These are phyloP conservation scores for Phaeotremella skinneri DNA, from an alignment of 768 basidiomycete species.

Conservation along the genomic window DNA sequence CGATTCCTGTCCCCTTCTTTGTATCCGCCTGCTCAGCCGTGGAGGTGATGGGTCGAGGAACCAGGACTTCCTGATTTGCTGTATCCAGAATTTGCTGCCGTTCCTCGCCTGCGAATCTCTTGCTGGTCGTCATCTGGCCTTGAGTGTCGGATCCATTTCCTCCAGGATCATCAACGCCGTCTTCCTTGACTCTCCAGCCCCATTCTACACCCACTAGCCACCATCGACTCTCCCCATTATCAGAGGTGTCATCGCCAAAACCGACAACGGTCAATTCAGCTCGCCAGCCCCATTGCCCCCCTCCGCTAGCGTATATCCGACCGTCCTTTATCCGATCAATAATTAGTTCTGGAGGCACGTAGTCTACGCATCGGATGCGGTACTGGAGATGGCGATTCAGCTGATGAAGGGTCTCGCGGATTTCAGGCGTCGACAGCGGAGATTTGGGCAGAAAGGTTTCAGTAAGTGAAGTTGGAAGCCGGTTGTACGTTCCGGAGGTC, in stretches of 20 bases:
- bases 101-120: constrained; percentile 32
- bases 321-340: constrained; percentile 48
- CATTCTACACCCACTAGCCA: constrained; percentile 75
- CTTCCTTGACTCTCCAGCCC: constrained; percentile 68
- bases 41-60: constrained; percentile 15
- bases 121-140: constrained; percentile 7
- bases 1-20: neutral
- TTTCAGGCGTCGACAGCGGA: constrained; percentile 66
- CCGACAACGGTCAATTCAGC: constrained; percentile 36
- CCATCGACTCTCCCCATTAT: constrained; percentile 57
- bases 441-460: constrained; percentile 68
- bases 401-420: constrained; percentile 64
- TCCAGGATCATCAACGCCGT: constrained; percentile 73
- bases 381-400: constrained; percentile 77
- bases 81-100: constrained; percentile 37
- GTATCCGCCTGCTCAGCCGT: neutral
- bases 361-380: constrained; percentile 73
- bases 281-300: constrained; percentile 24
- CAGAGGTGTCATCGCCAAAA: constrained; percentile 21
- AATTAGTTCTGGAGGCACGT: constrained; percentile 72
- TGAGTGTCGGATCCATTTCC: constrained; percentile 52
- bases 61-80: constrained; percentile 33
- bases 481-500: constrained; percentile 77
- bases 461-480: constrained; percentile 78
- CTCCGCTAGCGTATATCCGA: constrained; percentile 60